Base-by-base conservation (phyloP, 2,329 filamentous ascomycete genomes). In the Pezicula neosporulosa region DNA sequence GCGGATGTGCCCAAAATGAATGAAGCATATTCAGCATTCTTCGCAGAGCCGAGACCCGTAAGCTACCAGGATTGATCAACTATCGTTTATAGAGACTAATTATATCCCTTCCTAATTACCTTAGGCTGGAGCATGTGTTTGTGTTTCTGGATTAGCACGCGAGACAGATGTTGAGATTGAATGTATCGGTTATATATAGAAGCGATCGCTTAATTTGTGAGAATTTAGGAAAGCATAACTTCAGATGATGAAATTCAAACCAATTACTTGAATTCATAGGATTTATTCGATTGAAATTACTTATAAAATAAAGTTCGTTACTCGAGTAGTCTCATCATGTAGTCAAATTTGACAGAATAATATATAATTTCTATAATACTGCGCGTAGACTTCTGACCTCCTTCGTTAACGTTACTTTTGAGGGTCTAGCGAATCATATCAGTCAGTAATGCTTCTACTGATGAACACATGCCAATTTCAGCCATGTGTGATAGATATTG, bases 1-100 rank as follows among this genome's bases (percentile, higher is more conserved):
- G 71, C 77, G 44, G 73, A 86, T 63, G 86, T 86, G 62, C 74
- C 70, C 1, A 67, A 69, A 12, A 75, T 83, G 67, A 81, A 81
- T 53, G 74, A 77, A 55, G 77, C 70, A 3, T 82, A 78, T 47
- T 66, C 71, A 30, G 70, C 76, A 62, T 73, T 75, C 54, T 75
- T 78, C 50, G 63, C 58, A 61, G 44, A 61, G 67, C 10, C 66
- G 66, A 3, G 73, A 72, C 63, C 75, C 74, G 21, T 74, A 76
- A 55, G 57, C 72, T 66, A 0, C 48, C n/a, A n/a, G n/a, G n/a
- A n/a, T n/a, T n/a, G n/a, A n/a, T 7, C 30, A 24, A 13, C 39
- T 44, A 8, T 13, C 9, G 6, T 30, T 13, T 9, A 21, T 36
- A 12, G 4, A 19, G 10, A 13, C 33, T 12, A 47, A 19, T 9